Evolutionary conservation across 2,329 filamentous ascomycete species (phyloP), one percentile per base, ranked within the genome.

Genomic region (Claviceps maximensis): DNA sequence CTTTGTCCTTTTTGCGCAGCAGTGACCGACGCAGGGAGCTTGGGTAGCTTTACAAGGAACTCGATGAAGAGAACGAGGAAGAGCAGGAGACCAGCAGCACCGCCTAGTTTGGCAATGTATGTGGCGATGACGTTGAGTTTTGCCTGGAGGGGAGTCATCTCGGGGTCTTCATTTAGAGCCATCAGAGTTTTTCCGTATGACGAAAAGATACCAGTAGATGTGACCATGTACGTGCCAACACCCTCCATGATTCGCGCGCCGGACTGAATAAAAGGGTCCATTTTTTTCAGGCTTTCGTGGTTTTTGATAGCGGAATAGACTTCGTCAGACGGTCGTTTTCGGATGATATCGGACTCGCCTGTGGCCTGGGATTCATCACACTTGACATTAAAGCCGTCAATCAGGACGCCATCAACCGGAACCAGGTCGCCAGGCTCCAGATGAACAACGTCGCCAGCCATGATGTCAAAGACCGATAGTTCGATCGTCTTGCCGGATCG

Each of bases 41-140:
- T 64, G 6, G 74, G 72, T 3, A 95, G 76, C 13, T 80, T 71
- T 48, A 83, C 87, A 10, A 93, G 73, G 64, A 95, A 96, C 61
- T 89, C 80, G 70, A 95, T 90, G 62, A 95, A 80, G 15, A 95
- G 75, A 47, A 94, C 85, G 47, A 91, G 75, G 69, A 96, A 95
- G 47, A 95, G 74, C 9, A 89, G 71, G 15, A 93, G 72, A 58
- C 86, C 88, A 49, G 89, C 87, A 50, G 76, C 82, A 65, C 87
- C 88, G 67, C 85, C 85, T 38, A 88, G 71, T 67, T 86, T 87
- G 54, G 85, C 85, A 64, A 89, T 89, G 70, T 85, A 87, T 58
- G 86, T 83, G 54, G 86, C 86, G 57, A 89, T 80, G 55, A 79
- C 74, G 62, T 86, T 87, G 51, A 89, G 75, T 69, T 89, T 89